Base-by-base conservation (phyloP, 2,329 filamentous ascomycete genomes). In the Ascochyta viciae-villosae region DNA sequence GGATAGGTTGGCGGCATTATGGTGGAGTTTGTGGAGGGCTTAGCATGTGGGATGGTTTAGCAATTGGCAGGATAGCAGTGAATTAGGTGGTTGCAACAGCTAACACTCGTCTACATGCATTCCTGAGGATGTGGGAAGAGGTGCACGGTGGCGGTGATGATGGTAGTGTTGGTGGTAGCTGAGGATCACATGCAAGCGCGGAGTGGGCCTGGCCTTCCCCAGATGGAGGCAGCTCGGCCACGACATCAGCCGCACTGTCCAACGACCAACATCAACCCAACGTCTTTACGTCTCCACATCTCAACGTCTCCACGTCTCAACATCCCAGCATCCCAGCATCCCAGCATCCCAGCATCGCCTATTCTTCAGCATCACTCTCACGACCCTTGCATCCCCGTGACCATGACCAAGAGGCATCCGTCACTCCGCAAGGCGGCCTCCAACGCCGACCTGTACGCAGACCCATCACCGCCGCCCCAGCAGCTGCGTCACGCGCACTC, bases 351-450 rank as follows among this genome's bases (percentile, higher is more conserved):
- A 26, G 15, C 33, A 39, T 39, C 5, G 23, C 19, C 19, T 42
- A 40, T 42, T 34, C 37, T 43, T 38, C 29, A 19, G 13, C 38
- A 49, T 27, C 23, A 6, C 22, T 40, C 12, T 24, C 16, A 12
- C 22, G 9, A 40, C 10, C 10, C 27, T 19, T 26, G n/a, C 1
- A 41, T 9, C n/a, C 43, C 16, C 29, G 41, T 31, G 16, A 67
- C 37, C 33, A 76, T 77, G 74, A 77, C 74, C 9, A 74, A 67
- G 57, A 77, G 75, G 33, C 66, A 70, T 23, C 74, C 74, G n/a
- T 54, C 58, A 15, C 69, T 76, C 29, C 71, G 74, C 52, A 75
- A 75, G 50, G 65, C 69, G 6, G 66, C 70, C 10, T 75, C 74
- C 8, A 74, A 67, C 35, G 72, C 72, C 45, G 73, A 75, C 60